Percentiles rank a stretch among this genome's conserved stretches.
Conservation (phyloP, 1,284 basidiomycete genomes). For the Ceratobasidium papillatum region DNA sequence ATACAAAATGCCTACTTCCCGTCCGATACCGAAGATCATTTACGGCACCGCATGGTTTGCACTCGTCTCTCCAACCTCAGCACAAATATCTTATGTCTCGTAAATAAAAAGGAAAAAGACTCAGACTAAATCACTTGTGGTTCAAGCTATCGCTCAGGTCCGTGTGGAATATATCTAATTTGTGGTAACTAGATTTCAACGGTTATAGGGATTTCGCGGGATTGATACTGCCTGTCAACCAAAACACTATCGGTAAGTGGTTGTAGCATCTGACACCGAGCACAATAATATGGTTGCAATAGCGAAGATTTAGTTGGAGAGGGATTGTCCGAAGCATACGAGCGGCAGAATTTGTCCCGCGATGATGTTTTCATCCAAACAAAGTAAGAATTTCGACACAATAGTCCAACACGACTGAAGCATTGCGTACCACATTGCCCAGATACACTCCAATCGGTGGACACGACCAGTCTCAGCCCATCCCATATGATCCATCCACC, state of each 20-base stretch:
- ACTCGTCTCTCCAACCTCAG: not conserved
- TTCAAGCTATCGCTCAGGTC: constrained; percentile 69
- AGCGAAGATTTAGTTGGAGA: constrained; percentile 83
- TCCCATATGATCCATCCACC: constrained; percentile 72
- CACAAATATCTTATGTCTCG: no score
- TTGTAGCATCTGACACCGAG: not conserved
- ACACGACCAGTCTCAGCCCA: constrained; percentile 70
- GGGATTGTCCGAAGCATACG: constrained; percentile 64
- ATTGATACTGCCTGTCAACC: constrained; percentile 85
- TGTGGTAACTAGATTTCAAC: not conserved
- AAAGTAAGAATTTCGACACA: constrained; percentile 60
- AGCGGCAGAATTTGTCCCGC: constrained; percentile 64
- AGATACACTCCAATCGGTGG: constrained; percentile 78
- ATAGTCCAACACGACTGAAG: not conserved
- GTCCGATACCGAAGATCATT: constrained; percentile 59
- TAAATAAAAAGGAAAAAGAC: constrained; percentile 72
- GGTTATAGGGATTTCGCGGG: constrained; percentile 67
- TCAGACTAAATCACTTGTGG: constrained; percentile 70
- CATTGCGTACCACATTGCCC: not conserved
- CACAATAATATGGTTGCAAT: not conserved
- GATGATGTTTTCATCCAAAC: constrained; percentile 77
- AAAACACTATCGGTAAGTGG: constrained; percentile 72
- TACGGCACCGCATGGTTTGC: constrained; percentile 74
- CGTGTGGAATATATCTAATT: not conserved
- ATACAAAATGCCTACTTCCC: not conserved